Evolutionary conservation across 495 filamentous ascomycete genomes (phyloP).

Genomic region (Geoglossum glabrum): DNA sequence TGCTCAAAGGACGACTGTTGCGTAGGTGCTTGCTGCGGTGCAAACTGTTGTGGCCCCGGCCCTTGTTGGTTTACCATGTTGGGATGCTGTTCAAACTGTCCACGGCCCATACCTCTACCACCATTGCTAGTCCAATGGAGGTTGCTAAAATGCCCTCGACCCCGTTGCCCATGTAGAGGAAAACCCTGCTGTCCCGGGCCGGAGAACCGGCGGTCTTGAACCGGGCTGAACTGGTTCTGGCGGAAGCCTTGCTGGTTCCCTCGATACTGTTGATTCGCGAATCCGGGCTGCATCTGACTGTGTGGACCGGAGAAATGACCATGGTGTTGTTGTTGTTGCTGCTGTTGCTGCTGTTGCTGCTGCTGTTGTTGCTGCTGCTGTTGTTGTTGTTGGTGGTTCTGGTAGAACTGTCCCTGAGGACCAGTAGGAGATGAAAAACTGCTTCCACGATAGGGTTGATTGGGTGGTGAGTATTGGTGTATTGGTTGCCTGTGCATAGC

Average conservation of each 20-base stretch:
- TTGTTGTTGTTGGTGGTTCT: conserved; percentile 20
- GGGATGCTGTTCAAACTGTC: conserved; percentile 18
- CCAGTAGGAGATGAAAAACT: conserved; percentile 16
- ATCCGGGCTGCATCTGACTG: conserved; percentile 28
- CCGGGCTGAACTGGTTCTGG: conserved; percentile 31
- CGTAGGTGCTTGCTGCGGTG: conserved; percentile 5
- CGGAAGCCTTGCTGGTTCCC: conserved; percentile 33
- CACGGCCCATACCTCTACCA: conserved; percentile 23
- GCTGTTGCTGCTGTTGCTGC: conserved; percentile 24
- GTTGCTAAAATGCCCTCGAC: conserved; percentile 22
- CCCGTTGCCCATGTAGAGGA: conserved; percentile 11
- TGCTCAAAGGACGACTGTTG: conserved; percentile 5
- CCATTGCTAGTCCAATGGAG: conserved; percentile 36
- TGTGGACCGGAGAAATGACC: conserved; percentile 30
- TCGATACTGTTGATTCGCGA: conserved; percentile 27
- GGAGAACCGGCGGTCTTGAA: conserved; percentile 31
- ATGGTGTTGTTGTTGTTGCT: no score
- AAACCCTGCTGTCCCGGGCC: conserved; percentile 21
- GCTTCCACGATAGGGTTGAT: conserved; percentile 12
- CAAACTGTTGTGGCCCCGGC: conserved; percentile 8
- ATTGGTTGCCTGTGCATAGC: conserved; percentile 10
- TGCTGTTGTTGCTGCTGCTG: conserved; percentile 33
- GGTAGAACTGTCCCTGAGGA: conserved; percentile 22
- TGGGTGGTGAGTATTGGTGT: conserved; percentile 10
- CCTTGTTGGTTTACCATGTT: conserved; percentile 15